Evolutionary conservation across 768 basidiomycete genomes (phyloP), one percentile per base, ranked within the genome.

Genomic region (Mycena leptocephala): DNA sequence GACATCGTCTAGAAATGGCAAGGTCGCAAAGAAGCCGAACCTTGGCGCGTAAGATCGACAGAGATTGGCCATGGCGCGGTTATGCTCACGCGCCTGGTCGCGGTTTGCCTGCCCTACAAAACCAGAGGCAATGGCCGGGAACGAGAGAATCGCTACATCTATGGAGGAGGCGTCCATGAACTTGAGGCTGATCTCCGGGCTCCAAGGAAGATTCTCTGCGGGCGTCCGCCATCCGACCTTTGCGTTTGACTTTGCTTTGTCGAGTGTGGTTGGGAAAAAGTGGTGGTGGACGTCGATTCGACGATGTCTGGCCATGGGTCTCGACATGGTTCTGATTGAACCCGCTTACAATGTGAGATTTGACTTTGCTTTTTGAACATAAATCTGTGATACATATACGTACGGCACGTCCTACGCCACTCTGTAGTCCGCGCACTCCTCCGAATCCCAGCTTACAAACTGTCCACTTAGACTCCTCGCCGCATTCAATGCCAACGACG

Each of bases 371-470:
- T 41, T 24, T 43, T 10, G 39, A 11, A 55, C 28, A 30, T 20
- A 37, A 22, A 33, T 35, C 20, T 32, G 37, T n/a, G 10, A 61
- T 33, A 37, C 48, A 56, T 41, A 64, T 72, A 72, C 51, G 59
- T 61, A 30, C 63, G n/a, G n/a, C n/a, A 64, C 58, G 32, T 55
- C 43, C 46, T 28, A 64, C 28, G 41, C 68, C 30, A 6, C 56
- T 43, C 89, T 86, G 82, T 91, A 94, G 11, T 88, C 85, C 80
- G 86, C 87, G 83, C 94, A 95, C 76, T 91, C 91, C 30, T 93
- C 92, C 28, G 91, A 90, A 80, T 95, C 91, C 95, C 96, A 98
- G 80, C 88, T 92, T 69, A 97, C 86, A 81, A 97, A 99, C 79
- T 92, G 85, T 28, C 97, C 97, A 68, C 89, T 94, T 51, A 96